Base-by-base conservation (phyloP, 2,329 filamentous ascomycete species). In the Nectriaceae sp. region DNA sequence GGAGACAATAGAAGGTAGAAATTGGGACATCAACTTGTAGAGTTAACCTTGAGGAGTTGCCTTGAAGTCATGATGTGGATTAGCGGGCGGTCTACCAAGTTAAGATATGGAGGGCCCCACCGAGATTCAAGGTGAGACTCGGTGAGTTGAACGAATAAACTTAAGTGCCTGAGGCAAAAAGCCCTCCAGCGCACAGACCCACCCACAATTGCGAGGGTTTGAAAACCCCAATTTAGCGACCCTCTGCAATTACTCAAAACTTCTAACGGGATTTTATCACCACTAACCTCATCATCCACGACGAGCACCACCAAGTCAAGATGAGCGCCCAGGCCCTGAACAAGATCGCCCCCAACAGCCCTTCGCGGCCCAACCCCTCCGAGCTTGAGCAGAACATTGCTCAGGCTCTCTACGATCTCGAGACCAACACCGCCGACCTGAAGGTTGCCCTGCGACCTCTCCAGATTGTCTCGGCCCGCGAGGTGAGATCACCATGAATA, bases 351-450 rank as follows among this genome's bases (percentile, higher is more conserved):
- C 77, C 86, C 75, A 97, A 94, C 87, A 95, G 90, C 88, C 88
- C 93, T 67, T 97, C 93, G 79, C 86, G 90, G 83, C 84, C 89
- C 76, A 95, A 87, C 80, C 94, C 94, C 67, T 96, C 90, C 65
- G 94, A 99, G 88, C 88, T 97, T 68, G 94, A 99, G 90, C 87
- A 84, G 77, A 90, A 81, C 84, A 95, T 99, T 75, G 94, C 94
- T 75, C 89, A 87, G 79, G 94, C 94, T 80, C 90, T 99, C 64
- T 95, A 88, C 83, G 94, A 99, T 73, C 90, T 99, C 79, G 94
- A 99, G 90, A 92, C 87, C 82, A 97, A 97, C 87, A 96, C 94
- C 73, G 83, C 91, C 75, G 94, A 99, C 80, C 89, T 99, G 80
- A 96, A 93, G 89, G 85, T 84, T 71, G 88, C 91, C 67, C 88